These are phyloP conservation scores for Stagonosporopsis vannaccii DNA, from an alignment of 2,329 filamentous ascomycete genomes.

Conservation along the genomic window DNA sequence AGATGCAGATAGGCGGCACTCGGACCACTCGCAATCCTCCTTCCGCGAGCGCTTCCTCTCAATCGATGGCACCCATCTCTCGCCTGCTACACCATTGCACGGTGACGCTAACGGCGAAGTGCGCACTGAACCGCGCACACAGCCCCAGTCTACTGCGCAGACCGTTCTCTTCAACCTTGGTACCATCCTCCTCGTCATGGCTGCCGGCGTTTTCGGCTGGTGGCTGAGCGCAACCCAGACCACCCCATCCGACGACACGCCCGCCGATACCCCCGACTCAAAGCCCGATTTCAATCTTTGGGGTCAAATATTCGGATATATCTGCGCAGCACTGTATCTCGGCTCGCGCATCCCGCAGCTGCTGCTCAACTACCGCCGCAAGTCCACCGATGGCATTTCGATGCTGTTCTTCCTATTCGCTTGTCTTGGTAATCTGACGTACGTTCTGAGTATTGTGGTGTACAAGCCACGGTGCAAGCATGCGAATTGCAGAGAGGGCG, in stretches of 20 bases:
- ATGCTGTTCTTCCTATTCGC: slow-evolving; percentile 97
- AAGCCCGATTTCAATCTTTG: slow-evolving; percentile 72
- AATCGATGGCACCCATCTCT: slow-evolving; percentile 73
- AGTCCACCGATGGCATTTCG: slow-evolving; percentile 91
- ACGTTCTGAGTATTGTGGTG: slow-evolving; percentile 88
- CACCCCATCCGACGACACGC: slow-evolving; percentile 23
- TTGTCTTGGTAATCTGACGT: slow-evolving; percentile 92
- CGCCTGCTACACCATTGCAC: slow-evolving; percentile 82
- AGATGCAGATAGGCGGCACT: slow-evolving; percentile 43
- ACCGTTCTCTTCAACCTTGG: slow-evolving; percentile 74
- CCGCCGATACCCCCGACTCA: slow-evolving; percentile 45
- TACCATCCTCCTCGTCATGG: slow-evolving; percentile 80
- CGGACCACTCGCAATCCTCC: slow-evolving; percentile 42
- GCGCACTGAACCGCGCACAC: slow-evolving; percentile 48
- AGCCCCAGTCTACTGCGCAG: slow-evolving; percentile 57
- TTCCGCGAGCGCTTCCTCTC: slow-evolving; percentile 60
- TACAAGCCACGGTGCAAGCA: slow-evolving; percentile 76
- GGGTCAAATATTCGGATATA: slow-evolving; percentile 92
- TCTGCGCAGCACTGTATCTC: slow-evolving; percentile 89
- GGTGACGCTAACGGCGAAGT: slow-evolving; percentile 28
- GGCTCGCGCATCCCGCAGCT: slow-evolving; percentile 89
- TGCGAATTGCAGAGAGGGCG: slow-evolving; percentile 66
- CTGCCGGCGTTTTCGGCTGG: slow-evolving; percentile 86
- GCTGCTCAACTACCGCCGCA: slow-evolving; percentile 88
- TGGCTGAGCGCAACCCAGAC: slow-evolving; percentile 64